phyloP scores from a whole-genome alignment of 192 early-diverging fungal genomes.

The Podila minutissima region DNA sequence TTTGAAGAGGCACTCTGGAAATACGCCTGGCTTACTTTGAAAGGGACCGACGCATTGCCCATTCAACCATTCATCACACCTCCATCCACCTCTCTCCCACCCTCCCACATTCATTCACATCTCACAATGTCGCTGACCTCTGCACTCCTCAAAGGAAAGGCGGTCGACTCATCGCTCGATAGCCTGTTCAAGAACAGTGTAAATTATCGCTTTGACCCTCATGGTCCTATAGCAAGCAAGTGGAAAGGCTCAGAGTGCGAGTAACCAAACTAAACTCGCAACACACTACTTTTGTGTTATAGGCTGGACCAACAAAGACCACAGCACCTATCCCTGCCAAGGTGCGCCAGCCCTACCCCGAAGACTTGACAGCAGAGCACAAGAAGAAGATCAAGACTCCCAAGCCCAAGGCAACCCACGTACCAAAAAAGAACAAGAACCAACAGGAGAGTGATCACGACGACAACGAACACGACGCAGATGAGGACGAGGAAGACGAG shows the following conservation, averaged over 20 bases:
- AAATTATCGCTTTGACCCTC: slow-evolving; percentile 4
- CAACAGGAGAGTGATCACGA: slow-evolving; percentile 1
- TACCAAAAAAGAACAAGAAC: slow-evolving; percentile 43
- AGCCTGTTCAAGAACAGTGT: slow-evolving; percentile 71
- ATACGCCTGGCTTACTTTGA: too few species aligned
- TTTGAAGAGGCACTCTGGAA: too few species aligned
- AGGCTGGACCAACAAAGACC: slow-evolving; percentile 45
- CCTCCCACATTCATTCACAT: not conserved
- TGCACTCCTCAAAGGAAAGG: slow-evolving; percentile 35
- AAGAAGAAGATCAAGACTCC: slow-evolving; percentile 46
- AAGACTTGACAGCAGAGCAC: slow-evolving; percentile 22
- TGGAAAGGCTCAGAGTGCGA: too few species aligned
- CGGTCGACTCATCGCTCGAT: slow-evolving; percentile 63
- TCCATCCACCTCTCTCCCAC: not conserved
- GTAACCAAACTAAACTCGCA: not conserved
- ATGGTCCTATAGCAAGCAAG: too few species aligned
- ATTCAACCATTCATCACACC: not conserved
- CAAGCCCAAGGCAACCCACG: slow-evolving; percentile 33
- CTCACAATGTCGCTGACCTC: slow-evolving; percentile 39
- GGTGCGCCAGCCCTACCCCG: slow-evolving; percentile 38
- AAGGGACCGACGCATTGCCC: too few species aligned
- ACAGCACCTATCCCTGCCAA: slow-evolving; percentile 35
- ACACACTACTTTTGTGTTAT: slow-evolving; percentile 6
- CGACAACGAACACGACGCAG: slow-evolving; percentile 19
- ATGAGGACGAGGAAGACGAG: slow-evolving; percentile 10